phyloP scores from a whole-genome alignment of 2,329 filamentous ascomycete species.

The Diplodia scrobiculata region DNA sequence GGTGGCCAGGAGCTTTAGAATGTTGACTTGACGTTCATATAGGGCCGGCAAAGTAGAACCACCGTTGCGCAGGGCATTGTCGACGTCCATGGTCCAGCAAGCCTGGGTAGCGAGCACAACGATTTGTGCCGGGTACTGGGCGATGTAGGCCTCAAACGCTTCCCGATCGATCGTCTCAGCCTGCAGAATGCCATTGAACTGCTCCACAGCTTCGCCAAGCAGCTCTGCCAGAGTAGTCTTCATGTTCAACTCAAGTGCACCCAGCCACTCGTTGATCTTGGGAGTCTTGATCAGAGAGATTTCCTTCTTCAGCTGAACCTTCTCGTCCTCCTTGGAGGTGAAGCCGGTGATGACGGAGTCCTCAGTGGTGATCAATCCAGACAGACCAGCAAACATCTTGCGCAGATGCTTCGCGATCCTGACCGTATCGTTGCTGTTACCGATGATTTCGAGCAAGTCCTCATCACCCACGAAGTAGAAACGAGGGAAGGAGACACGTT shows the following conservation, averaged over 20 bases:
- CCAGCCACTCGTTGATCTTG: conserved; percentile 98
- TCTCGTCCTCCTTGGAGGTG: conserved; percentile 92
- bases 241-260: conserved; percentile 88
- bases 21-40: conserved; percentile 78
- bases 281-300: conserved; percentile 92
- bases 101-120: conserved; percentile 92
- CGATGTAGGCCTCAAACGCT: conserved; percentile 78
- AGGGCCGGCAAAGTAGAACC: conserved; percentile 69
- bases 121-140: conserved; percentile 85
- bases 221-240: conserved; percentile 90
- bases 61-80: conserved; percentile 71
- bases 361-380: conserved; percentile 86
- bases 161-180: conserved; percentile 68
- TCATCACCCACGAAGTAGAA: conserved; percentile 99
- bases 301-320: conserved; percentile 81
- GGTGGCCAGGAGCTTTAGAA: conserved; percentile 81
- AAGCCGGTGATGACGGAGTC: conserved; percentile 87
- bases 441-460: conserved; percentile 97
- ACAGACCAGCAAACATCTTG: conserved; percentile 99
- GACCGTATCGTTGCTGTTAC: conserved; percentile 95
- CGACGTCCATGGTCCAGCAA: conserved; percentile 88
- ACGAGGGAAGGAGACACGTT: conserved; percentile 93
- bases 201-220: conserved; percentile 79
- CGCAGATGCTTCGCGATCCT: conserved; percentile 98
- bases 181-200: conserved; percentile 77